Evolutionary conservation across 495 filamentous ascomycete genomes (phyloP).

Genomic region (Penicillium goetzii): DNA sequence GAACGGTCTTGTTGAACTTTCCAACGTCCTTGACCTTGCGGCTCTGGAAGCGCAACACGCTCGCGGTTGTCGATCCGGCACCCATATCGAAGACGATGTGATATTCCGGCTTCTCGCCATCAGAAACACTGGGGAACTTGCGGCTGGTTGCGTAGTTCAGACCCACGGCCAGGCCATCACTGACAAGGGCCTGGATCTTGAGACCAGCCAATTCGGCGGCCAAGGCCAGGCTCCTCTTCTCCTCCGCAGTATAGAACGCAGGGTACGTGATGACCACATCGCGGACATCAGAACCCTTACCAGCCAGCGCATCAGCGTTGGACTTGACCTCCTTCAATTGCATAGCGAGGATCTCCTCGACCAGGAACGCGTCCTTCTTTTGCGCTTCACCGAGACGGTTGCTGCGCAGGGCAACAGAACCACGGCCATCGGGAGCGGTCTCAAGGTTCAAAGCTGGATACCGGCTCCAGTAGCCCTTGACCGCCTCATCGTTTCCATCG

Average conservation of each 20-base stretch:
- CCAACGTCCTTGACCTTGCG: constrained; percentile 89
- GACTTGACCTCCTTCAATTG: constrained; percentile 84
- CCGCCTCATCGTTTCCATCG: constrained; percentile 56
- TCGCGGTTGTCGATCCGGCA: constrained; percentile 95
- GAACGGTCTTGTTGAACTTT: constrained; percentile 93
- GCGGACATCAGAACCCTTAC: constrained; percentile 71
- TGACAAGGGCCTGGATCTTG: constrained; percentile 80
- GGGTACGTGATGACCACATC: constrained; percentile 91
- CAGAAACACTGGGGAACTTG: constrained; percentile 80
- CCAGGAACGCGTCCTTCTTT: constrained; percentile 70
- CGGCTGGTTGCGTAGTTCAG: constrained; percentile 92
- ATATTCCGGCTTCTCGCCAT: constrained; percentile 86
- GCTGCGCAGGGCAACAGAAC: constrained; percentile 78
- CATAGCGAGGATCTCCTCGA: constrained; percentile 97
- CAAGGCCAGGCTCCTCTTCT: constrained; percentile 78
- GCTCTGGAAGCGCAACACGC: constrained; percentile 86
- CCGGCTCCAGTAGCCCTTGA: constrained; percentile 67
- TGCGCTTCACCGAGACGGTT: constrained; percentile 65
- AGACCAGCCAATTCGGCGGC: constrained; percentile 88
- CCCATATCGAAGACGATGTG: constrained; percentile 98
- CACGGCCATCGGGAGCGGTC: constrained; percentile 55
- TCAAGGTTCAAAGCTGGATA: constrained; percentile 66
- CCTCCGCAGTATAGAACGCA: constrained; percentile 85
- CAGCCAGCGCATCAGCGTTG: constrained; percentile 85
- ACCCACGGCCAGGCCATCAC: constrained; percentile 89